phyloP scores from a whole-genome alignment of 768 basidiomycete genomes.

The Serendipita vermifera region DNA sequence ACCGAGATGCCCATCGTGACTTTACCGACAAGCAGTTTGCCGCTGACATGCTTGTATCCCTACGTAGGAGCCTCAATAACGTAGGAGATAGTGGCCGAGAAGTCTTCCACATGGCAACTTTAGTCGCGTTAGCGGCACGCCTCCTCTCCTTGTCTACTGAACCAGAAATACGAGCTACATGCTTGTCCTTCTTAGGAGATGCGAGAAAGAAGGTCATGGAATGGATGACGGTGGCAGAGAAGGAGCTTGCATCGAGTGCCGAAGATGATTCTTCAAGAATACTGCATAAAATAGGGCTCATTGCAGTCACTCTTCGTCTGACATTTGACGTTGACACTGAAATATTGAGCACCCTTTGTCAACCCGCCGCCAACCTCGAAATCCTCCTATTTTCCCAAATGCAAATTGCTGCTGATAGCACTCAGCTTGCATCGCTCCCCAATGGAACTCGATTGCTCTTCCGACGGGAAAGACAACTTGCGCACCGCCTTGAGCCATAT shows the following conservation, averaged over 20 bases:
- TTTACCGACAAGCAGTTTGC: slow-evolving; percentile 29
- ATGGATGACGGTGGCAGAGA: too few species aligned
- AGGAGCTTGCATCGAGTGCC: too few species aligned
- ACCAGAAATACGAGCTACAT: too few species aligned
- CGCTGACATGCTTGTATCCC: slow-evolving; percentile 22
- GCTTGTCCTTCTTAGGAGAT: too few species aligned
- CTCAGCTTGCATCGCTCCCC: neutral
- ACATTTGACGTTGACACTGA: neutral
- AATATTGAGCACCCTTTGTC: neutral
- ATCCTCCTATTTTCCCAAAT: too few species aligned
- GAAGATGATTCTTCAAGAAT: too few species aligned
- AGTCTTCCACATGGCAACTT: slow-evolving; percentile 23
- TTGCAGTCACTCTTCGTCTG: neutral
- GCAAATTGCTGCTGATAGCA: too few species aligned
- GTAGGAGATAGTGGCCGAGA: slow-evolving; percentile 33
- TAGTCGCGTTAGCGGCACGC: slow-evolving; percentile 27
- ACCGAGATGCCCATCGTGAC: slow-evolving; percentile 31
- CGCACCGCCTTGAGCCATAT: slow-evolving; percentile 20
- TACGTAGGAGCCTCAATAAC: slow-evolving; percentile 26
- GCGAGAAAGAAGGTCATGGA: slow-evolving; percentile 23
- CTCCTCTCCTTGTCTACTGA: slow-evolving; percentile 29
- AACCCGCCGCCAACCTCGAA: too few species aligned
- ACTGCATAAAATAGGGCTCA: neutral
- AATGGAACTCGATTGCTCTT: neutral
- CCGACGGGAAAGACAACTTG: slow-evolving; percentile 25